Conservation (phyloP, 2,329 filamentous ascomycete genomes). For the Bipolaris sorokiniana region DNA sequence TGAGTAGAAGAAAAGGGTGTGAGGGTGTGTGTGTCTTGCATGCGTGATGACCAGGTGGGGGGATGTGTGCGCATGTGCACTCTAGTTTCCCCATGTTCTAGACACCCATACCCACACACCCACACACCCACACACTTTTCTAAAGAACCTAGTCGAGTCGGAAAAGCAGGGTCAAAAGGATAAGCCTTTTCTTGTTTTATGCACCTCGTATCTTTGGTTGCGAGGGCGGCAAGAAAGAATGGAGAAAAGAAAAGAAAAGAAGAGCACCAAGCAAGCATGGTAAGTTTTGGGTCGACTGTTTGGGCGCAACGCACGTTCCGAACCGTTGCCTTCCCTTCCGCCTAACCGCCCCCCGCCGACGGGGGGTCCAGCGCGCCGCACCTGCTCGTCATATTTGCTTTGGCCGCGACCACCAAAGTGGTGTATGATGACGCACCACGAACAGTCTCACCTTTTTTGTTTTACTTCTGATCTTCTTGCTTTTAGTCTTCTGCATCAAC, state of each 20-base stretch:
- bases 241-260: background rate
- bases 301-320: slow-evolving; percentile 10
- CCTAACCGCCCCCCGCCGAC: slow-evolving; percentile 4
- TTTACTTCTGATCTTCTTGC: background rate
- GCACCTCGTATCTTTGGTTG: background rate
- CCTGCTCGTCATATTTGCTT: slow-evolving; percentile 6
- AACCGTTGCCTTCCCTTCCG: slow-evolving; percentile 11
- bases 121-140: too few relatives aligned
- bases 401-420: background rate
- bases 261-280: background rate
- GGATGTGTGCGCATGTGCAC: background rate
- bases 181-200: background rate
- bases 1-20: too few relatives aligned
- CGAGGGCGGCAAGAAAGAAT: background rate
- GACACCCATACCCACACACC: background rate
- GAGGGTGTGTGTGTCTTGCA: background rate
- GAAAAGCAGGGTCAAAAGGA: background rate
- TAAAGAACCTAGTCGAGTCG: too few relatives aligned
- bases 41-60: background rate
- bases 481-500: background rate
- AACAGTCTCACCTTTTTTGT: background rate
- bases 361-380: background rate
- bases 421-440: slow-evolving; percentile 4
- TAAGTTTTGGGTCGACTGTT: slow-evolving; percentile 9
- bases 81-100: background rate